Percentiles rank a stretch among this genome's conserved stretches.
These are phyloP conservation scores for Nannizziopsis barbatae DNA, from an alignment of 2,329 filamentous ascomycete genomes.

Conservation along the genomic window DNA sequence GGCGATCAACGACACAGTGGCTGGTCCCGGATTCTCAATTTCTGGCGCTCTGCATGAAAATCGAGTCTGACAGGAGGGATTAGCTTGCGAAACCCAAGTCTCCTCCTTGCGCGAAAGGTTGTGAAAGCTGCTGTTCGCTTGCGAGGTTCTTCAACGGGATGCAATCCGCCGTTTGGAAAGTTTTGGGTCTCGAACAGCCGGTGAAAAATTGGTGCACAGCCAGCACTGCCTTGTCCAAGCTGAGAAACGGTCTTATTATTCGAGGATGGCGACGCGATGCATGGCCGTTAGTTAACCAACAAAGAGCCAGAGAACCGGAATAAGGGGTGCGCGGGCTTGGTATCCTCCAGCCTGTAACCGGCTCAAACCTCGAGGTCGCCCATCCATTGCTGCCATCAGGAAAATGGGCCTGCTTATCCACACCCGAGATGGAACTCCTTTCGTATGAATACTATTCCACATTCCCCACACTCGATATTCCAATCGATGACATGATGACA, in stretches of 20 bases:
- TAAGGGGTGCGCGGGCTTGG: background rate
- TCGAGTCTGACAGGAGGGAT: background rate
- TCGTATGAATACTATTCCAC: too few species aligned
- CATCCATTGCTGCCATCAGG: too few species aligned
- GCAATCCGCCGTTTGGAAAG: conserved; percentile 3
- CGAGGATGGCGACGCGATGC: background rate
- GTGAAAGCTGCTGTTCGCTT: too few species aligned
- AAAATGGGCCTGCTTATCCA: too few species aligned
- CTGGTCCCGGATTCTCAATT: background rate
- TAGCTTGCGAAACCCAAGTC: too few species aligned
- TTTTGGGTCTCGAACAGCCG: background rate
- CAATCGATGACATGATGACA: too few species aligned
- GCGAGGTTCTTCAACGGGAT: background rate
- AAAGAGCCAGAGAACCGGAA: conserved; percentile 3
- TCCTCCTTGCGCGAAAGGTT: too few species aligned
- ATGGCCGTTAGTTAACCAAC: background rate
- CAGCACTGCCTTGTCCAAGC: background rate
- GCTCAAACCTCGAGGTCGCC: too few species aligned
- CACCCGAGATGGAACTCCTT: too few species aligned
- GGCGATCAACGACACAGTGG: conserved; percentile 4
- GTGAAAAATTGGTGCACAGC: conserved; percentile 4
- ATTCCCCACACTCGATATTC: too few species aligned
- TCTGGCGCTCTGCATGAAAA: background rate
- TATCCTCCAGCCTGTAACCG: background rate
- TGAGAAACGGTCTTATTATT: background rate